Base-by-base conservation (phyloP, 441 rosid species). In the Gossypium aridum region DNA sequence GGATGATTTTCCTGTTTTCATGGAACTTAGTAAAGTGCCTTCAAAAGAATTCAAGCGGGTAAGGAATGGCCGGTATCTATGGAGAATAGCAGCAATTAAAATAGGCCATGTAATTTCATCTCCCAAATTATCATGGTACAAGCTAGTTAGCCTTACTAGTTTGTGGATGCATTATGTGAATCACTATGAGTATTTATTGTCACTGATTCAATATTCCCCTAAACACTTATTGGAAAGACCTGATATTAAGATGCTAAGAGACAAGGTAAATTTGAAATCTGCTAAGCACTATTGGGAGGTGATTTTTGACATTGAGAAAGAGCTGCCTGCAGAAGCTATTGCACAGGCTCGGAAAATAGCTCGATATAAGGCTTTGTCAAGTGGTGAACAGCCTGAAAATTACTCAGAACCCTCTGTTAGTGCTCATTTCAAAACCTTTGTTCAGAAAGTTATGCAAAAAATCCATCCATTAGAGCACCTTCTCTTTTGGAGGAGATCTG, bases 341-440 rank as follows among this genome's bases (percentile, higher is more conserved):
- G 86, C 89, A 57, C 96, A 86, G 84, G 99, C 97, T 56, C 83
- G 99, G 73, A 87, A 89, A 78, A 85, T 93, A 75, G 97, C 89
- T 75, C 86, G 96, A 73, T 83, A 81, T 82, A 87, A 88, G 80
- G 85, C 86, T 71, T 69, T 80, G 45, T 61, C 78, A 75, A 79
- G 82, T 47, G 68, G 76, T 82, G 87, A 73, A 70, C 75, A 70
- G 80, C 80, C 73, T 80, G 75, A 78, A 79, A 59, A 73, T 69
- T 60, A 56, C 61, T 73, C 74, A 1, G 85, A 83, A 23, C 74
- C 78, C 76, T 76, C 81, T 71, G 68, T 72, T 73, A 53, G 56
- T 68, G 54, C 72, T 43, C 76, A 12, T 71, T 78, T 82, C 76
- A 78, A 74, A 56, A 26, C 51, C 77, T 80, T 77, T 77, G 75